phyloP scores from a whole-genome alignment of 257 asterid genomes.

The Capsicum rhomboideum region DNA sequence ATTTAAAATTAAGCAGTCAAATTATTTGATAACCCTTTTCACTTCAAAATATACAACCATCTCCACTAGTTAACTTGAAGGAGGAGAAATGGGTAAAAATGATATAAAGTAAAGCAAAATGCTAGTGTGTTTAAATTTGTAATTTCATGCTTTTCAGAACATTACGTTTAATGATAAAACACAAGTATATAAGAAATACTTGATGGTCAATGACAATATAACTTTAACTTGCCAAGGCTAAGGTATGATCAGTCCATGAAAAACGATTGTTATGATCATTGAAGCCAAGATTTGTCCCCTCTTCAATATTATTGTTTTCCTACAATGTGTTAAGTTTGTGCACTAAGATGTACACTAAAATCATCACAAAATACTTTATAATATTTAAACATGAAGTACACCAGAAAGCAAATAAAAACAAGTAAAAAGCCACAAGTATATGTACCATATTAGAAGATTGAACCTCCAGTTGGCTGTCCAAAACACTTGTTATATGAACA shows the following conservation, averaged over 20 bases:
- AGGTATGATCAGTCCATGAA: too few species aligned
- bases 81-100: neutral
- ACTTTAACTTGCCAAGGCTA: too few species aligned
- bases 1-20: too few species aligned
- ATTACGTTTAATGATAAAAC: too few species aligned
- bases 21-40: too few species aligned
- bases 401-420: neutral
- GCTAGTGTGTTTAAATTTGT: neutral
- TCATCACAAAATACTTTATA: neutral
- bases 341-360: neutral
- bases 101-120: too few species aligned
- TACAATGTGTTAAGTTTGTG: neutral
- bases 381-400: neutral
- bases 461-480: neutral
- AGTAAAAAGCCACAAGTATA: neutral
- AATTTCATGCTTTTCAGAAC: neutral
- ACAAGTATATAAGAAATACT: neutral
- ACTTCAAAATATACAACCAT: too few species aligned
- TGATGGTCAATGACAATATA: too few species aligned
- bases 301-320: neutral
- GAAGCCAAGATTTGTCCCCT: neutral
- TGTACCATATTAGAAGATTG: neutral
- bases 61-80: too few species aligned
- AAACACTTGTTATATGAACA: neutral
- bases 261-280: neutral